Evolutionary conservation across 2,329 filamentous ascomycete genomes (phyloP).

Genomic region (Biscogniauxia mediterranea): DNA sequence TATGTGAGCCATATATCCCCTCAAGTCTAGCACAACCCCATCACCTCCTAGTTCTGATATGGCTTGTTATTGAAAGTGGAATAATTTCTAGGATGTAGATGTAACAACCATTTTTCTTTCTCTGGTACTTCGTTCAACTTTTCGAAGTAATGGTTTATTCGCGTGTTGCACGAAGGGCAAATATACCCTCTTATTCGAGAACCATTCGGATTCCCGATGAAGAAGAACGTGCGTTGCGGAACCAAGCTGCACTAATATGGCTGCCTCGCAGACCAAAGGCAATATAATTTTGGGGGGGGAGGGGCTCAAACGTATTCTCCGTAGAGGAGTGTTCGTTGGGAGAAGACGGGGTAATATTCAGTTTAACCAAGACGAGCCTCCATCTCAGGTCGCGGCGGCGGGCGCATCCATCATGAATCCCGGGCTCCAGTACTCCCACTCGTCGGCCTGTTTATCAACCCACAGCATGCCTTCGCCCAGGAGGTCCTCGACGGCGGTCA

Average conservation of each 20-base stretch:
- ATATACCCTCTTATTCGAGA: no score
- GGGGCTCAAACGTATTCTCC: neutral
- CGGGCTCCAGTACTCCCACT: conserved; percentile 94
- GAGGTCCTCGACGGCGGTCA: conserved; percentile 87
- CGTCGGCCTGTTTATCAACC: conserved; percentile 81
- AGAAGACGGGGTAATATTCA: neutral
- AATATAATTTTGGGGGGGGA: no score
- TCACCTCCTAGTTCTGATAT: neutral
- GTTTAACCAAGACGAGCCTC: conserved; percentile 4
- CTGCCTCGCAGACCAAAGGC: neutral
- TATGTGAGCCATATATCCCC: neutral
- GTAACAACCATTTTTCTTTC: neutral
- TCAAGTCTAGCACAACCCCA: neutral
- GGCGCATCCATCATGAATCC: conserved; percentile 57
- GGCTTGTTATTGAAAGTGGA: neutral
- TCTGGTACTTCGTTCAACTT: no score
- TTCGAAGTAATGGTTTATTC: no score
- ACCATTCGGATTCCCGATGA: no score
- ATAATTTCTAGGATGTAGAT: neutral
- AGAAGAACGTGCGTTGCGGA: no score
- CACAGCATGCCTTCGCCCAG: conserved; percentile 87
- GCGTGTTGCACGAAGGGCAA: no score
- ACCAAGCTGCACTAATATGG: neutral
- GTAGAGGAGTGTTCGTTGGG: no score
- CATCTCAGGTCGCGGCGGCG: conserved; percentile 19